phyloP scores from a whole-genome alignment of 768 basidiomycete species.

The Boletus rex-veris region DNA sequence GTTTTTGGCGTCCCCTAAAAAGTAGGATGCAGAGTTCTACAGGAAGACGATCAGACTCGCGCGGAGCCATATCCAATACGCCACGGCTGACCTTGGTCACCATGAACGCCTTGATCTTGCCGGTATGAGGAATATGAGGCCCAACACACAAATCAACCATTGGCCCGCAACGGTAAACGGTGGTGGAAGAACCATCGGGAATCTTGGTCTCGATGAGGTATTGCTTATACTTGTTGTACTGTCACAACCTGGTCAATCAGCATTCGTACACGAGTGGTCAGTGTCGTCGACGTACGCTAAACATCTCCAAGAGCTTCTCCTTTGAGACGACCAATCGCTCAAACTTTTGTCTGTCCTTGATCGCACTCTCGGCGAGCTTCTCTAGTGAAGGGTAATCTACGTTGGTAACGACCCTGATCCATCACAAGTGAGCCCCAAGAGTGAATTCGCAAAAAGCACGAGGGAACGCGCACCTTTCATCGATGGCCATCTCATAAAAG shows the following conservation, averaged over 20 bases:
- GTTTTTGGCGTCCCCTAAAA: conserved; percentile 89
- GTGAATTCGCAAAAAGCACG: too few relatives aligned
- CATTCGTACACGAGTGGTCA: background rate
- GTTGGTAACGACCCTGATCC: conserved; percentile 64
- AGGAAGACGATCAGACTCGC: background rate
- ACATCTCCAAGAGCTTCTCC: conserved; percentile 96
- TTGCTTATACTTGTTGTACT: conserved; percentile 99
- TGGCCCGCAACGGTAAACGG: conserved; percentile 97
- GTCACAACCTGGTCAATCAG: conserved; percentile 6
- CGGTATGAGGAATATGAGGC: conserved; percentile 97
- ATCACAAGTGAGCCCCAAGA: background rate
- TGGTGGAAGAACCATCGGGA: conserved; percentile 93
- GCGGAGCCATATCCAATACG: background rate
- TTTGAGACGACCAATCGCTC: conserved; percentile 92
- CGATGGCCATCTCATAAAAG: conserved; percentile 98
- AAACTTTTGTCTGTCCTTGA: conserved; percentile 98
- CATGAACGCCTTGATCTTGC: conserved; percentile 96
- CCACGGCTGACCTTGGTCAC: conserved; percentile 72
- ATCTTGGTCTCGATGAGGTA: conserved; percentile 95
- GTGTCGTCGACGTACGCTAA: conserved; percentile 59
- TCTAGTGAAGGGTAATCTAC: conserved; percentile 88
- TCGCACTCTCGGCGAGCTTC: conserved; percentile 77
- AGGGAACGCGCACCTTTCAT: conserved; percentile 52
- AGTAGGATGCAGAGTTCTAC: conserved; percentile 96
- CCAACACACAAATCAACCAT: conserved; percentile 98